Evolutionary conservation across 2,329 filamentous ascomycete species (phyloP), one percentile per base, ranked within the genome.

Genomic region (Xylaria sp.): DNA sequence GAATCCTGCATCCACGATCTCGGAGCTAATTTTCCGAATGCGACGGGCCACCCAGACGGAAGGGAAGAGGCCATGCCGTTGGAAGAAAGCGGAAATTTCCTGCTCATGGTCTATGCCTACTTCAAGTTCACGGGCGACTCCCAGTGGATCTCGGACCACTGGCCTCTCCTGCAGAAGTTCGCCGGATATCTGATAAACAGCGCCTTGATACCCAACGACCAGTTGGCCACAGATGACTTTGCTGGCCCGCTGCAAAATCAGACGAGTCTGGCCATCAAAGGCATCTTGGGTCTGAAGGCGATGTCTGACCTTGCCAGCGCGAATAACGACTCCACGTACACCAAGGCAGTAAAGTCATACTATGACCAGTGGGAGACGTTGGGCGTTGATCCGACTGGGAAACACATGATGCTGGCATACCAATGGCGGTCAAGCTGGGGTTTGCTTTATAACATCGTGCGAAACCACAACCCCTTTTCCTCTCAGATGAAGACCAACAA

Each of bases 221-320:
- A 91, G 72, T 80, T 91, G 5, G 88, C 83, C 59, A 91, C 88
- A 4, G 88, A 91, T 67, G 88, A 91, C 69, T 91, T 90, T 68
- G 87, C 88, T 1, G 88, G 88, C 39, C 84, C 83, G 78, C 77
- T 90, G 30, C 82, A 84, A 10, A 82, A 90, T 57, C 87, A 90
- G 70, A 90, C 87, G 0, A 91, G 91, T 68, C 77, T 91, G 18
- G 89, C 89, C 0, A 76, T 92, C 54, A 92, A 92, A 70, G 89
- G 89, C 18, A 91, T 92, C 63, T 80, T 92, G 54, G 89, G 89
- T 19, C 88, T 93, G 72, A 85, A 86, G 70, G 89, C 89, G 23
- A 92, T 92, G 86, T 84, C 84, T 65, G 83, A 63, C 2, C 65
- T 70, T 11, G 79, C 88, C 1, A 77, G 79, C 42, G 72, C 87